A percentile compares a stretch with the other conserved stretches of the same genome.
These are phyloP conservation scores for Cyberlindnera japonica DNA, from an alignment of 805 yeast genomes.

Conservation along the genomic window DNA sequence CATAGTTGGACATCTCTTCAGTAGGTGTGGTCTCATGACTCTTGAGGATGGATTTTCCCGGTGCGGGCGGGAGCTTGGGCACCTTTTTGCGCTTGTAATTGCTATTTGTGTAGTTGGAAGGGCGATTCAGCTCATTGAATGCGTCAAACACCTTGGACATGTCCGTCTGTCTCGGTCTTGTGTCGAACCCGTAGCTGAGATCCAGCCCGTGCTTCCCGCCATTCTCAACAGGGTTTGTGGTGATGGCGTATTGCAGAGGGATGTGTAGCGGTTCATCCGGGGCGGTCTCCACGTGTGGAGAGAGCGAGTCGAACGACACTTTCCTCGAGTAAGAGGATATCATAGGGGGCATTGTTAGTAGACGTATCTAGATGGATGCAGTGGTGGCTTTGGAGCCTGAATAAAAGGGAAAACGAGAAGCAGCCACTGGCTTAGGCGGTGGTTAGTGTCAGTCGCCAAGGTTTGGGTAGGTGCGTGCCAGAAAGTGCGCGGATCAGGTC, in stretches of 20 bases:
- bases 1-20: background rate
- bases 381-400: background rate
- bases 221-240: background rate
- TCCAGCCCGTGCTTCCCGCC: slow-evolving; percentile 12
- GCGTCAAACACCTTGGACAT: slow-evolving; percentile 18
- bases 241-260: slow-evolving; percentile 23
- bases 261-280: slow-evolving; percentile 25
- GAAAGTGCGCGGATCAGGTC: background rate
- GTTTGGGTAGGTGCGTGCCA: background rate
- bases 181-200: slow-evolving; percentile 23
- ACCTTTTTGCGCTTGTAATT: slow-evolving; percentile 10
- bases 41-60: slow-evolving; percentile 25
- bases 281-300: slow-evolving; percentile 16
- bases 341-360: background rate
- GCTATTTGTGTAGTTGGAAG: background rate
- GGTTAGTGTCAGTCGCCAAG: too few species aligned
- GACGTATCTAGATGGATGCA: background rate
- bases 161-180: slow-evolving; percentile 15
- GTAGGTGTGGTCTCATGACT: background rate
- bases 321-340: slow-evolving; percentile 18
- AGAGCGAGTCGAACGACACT: slow-evolving; percentile 27
- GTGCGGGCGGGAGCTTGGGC: slow-evolving; percentile 27
- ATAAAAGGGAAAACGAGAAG: too few species aligned
- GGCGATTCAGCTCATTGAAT: slow-evolving; percentile 14
- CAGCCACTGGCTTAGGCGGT: too few species aligned